These are phyloP conservation scores for Monosporozyma yasuniensis DNA, from an alignment of 805 yeast species.

Conservation along the genomic window DNA sequence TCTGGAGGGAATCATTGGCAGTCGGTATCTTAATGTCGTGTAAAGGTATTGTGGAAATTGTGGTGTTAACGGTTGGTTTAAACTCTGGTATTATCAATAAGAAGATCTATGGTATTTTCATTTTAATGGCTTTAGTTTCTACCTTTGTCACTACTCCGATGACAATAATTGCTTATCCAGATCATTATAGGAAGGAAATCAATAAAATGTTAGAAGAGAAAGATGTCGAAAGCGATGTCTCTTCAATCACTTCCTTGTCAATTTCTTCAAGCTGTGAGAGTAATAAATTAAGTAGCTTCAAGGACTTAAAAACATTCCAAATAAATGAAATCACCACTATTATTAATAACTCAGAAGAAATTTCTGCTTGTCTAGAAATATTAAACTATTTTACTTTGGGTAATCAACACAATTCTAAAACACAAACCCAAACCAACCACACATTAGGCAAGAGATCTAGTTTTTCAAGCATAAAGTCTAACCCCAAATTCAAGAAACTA, in stretches of 20 bases:
- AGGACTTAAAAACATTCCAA: slow-evolving; percentile 14
- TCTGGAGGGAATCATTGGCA: slow-evolving; percentile 65
- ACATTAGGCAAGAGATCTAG: slow-evolving; percentile 11
- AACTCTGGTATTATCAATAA: slow-evolving; percentile 58
- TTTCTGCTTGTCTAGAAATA: slow-evolving; percentile 25
- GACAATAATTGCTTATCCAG: slow-evolving; percentile 54
- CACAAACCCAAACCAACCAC: too few relatives aligned
- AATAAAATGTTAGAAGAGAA: slow-evolving; percentile 22
- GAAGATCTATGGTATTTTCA: slow-evolving; percentile 68
- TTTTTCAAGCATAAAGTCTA: slow-evolving; percentile 13
- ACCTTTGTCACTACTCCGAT: slow-evolving; percentile 77
- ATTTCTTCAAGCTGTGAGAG: background rate
- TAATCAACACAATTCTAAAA: slow-evolving; percentile 1
- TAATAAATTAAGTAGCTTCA: slow-evolving; percentile 10
- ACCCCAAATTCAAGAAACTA: slow-evolving; percentile 13
- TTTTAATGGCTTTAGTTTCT: slow-evolving; percentile 71
- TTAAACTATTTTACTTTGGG: slow-evolving; percentile 20
- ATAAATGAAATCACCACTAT: slow-evolving; percentile 17
- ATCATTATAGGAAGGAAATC: slow-evolving; percentile 45
- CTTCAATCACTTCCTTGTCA: background rate
- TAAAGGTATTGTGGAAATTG: slow-evolving; percentile 81
- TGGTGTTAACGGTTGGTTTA: slow-evolving; percentile 65
- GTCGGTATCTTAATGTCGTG: slow-evolving; percentile 82
- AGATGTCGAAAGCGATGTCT: slow-evolving; percentile 3
- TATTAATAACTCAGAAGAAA: slow-evolving; percentile 24